Base-by-base conservation (phyloP, 495 filamentous ascomycete genomes). In the Tetracladium marchalianum region DNA sequence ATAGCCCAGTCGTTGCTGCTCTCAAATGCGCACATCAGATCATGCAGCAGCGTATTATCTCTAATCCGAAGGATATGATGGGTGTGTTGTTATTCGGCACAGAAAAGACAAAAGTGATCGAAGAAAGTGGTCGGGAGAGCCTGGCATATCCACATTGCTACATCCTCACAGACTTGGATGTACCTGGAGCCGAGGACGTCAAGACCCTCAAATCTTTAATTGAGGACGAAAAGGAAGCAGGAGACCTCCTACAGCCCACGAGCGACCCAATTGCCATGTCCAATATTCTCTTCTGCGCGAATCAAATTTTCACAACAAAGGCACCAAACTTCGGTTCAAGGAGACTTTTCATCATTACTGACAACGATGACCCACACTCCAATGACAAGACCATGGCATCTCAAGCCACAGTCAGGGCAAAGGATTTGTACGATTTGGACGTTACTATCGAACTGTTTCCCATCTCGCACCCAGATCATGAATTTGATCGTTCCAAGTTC, bases 41-140 rank as follows among this genome's bases (percentile, higher is more conserved):
- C 44, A 95, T 97, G 83, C 90, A 96, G 66, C 90, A 95, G 65
- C 82, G 93, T 47, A 96, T 99, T 55, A 96, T 99, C 57, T 89
- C 89, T 2, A 90, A 90, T 51, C 93, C 93, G 0, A 87, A 81
- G 58, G 92, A 97, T 54, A 94, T 96, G 90, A 95, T 99, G 70
- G 90, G 90, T 3, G 82, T 99, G 8, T 61, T 99, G n/a, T 75
- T 99, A 7, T 97, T 92, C 51, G 88, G 89, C 11, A 97, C 90
- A 0, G 72, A 93, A 60, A 75, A 86, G 59, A 85, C 88, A 13
- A 90, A 84, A 54, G 90, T 93, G 56, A 75, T 79, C 41, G 75
- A 77, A 15, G 84, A 84, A 44, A 69, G 75, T 16, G 67, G 66
- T 31, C 70, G 74, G 13, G 75, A 73, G 24, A 75, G 73, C 22